These are phyloP conservation scores for Skeletonema potamos DNA, from an alignment of 108 stramenopile genomes.

Conservation along the genomic window DNA sequence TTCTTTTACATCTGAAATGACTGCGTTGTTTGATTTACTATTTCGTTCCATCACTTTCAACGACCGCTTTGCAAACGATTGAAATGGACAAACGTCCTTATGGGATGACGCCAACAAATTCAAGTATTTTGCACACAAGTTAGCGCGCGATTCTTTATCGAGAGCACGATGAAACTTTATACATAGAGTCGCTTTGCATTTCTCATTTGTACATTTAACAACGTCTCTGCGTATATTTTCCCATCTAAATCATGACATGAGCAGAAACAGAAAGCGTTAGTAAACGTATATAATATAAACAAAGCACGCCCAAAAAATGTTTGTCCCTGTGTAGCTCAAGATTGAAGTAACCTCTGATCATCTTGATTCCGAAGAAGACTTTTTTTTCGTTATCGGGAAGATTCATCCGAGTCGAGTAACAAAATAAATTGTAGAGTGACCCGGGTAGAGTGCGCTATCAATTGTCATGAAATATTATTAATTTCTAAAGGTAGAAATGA, in stretches of 20 bases:
- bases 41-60: slow-evolving; percentile 28
- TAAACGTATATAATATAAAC: not conserved
- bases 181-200: slow-evolving; percentile 50
- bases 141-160: slow-evolving; percentile 10
- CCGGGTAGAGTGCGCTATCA: not conserved
- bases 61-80: slow-evolving; percentile 16
- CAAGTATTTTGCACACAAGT: slow-evolving; percentile 28
- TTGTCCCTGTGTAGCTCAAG: slow-evolving; percentile 65
- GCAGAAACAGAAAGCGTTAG: no score
- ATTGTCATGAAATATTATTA: not conserved
- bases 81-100: slow-evolving; percentile 23
- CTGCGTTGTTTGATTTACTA: not conserved
- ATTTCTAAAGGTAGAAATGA: not conserved
- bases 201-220: slow-evolving; percentile 40
- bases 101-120: slow-evolving; percentile 27
- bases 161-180: slow-evolving; percentile 41
- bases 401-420: not conserved
- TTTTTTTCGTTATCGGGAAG: not conserved
- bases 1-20: not conserved
- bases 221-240: slow-evolving; percentile 55
- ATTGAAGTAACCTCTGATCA: slow-evolving; percentile 42
- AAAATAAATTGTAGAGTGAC: not conserved
- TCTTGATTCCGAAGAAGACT: slow-evolving; percentile 26
- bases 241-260: slow-evolving; percentile 47
- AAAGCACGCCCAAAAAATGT: slow-evolving; percentile 32